Percentiles rank a stretch among this genome's conserved stretches.
phyloP scores from a whole-genome alignment of 176 grass and related monocot species.

The Chloris gayana region DNA sequence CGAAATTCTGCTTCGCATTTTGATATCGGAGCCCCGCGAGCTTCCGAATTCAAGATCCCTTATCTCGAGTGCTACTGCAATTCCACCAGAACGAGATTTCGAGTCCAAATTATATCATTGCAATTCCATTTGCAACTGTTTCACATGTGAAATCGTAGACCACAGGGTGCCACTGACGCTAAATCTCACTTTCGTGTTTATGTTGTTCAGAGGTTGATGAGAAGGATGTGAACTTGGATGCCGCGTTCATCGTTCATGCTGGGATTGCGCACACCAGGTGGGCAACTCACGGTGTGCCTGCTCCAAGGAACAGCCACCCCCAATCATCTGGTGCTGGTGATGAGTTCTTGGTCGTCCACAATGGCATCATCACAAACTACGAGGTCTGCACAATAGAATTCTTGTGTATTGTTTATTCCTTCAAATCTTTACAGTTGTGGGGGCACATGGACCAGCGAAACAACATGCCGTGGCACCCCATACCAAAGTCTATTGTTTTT shows the following conservation, averaged over 20 bases:
- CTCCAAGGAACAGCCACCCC: conserved; percentile 92
- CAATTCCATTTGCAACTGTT: neutral
- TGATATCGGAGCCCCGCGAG: neutral
- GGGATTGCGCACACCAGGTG: conserved; percentile 94
- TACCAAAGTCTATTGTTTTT: conserved; percentile 2
- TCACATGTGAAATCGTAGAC: neutral
- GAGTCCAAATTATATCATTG: neutral
- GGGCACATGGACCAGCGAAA: conserved; percentile 38
- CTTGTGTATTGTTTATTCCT: neutral
- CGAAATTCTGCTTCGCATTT: neutral
- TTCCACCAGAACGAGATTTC: neutral
- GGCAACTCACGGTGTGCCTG: conserved; percentile 91
- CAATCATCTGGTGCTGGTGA: conserved; percentile 81
- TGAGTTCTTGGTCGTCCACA: conserved; percentile 95
- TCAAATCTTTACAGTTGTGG: conserved; percentile 27
- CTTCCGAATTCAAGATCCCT: conserved; percentile 1
- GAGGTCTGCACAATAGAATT: conserved; percentile 53
- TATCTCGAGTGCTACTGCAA: neutral
- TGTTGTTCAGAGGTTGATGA: conserved; percentile 77
- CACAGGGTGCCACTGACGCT: neutral
- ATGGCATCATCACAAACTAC: conserved; percentile 99
- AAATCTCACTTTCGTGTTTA: neutral
- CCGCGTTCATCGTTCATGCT: conserved; percentile 78
- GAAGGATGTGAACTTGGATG: conserved; percentile 78
- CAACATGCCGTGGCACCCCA: conserved; percentile 8